A percentile compares a stretch with the other conserved stretches of the same genome.
phyloP scores from a whole-genome alignment of 352 stramenopile genomes.

The Phytopythium cucurbitacearum region DNA sequence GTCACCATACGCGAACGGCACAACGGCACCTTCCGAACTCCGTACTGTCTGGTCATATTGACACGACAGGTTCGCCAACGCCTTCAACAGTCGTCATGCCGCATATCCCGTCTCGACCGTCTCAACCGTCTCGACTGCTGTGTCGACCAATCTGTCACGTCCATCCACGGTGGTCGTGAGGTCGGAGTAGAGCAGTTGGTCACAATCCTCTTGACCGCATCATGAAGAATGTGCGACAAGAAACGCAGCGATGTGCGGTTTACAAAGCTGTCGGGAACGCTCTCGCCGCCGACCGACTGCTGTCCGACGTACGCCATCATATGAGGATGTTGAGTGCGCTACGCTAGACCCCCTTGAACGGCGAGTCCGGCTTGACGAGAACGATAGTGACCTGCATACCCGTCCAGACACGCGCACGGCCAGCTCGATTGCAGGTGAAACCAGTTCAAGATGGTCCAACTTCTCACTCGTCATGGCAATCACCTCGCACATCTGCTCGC shows the following conservation, averaged over 20 bases:
- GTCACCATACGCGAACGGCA: slow-evolving; percentile 99
- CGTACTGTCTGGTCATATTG: slow-evolving; percentile 92
- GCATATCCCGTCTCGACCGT: slow-evolving; percentile 99
- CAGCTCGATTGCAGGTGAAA: no score
- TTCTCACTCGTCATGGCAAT: no score
- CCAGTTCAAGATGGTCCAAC: no score
- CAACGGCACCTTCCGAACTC: slow-evolving; percentile 89
- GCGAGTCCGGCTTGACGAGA: no score
- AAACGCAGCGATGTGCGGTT: slow-evolving; percentile 98
- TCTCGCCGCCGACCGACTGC: slow-evolving; percentile 97
- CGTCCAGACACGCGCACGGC: no score
- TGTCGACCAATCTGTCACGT: slow-evolving; percentile 99
- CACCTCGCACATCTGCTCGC: no score
- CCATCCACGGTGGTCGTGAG: slow-evolving; percentile 98
- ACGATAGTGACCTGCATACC: no score
- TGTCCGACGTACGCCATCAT: slow-evolving; percentile 99
- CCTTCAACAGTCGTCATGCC: slow-evolving; percentile 97
- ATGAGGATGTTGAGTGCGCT: slow-evolving; percentile 99
- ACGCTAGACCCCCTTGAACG: slow-evolving; percentile 97
- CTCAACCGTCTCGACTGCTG: slow-evolving; percentile 99
- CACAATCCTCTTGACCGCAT: slow-evolving; percentile 98
- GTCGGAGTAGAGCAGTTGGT: slow-evolving; percentile 98
- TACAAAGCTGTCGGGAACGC: slow-evolving; percentile 98
- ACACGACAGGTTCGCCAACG: slow-evolving; percentile 96
- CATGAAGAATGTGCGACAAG: slow-evolving; percentile 90